These are phyloP conservation scores for Chaetomium globosum DNA, from an alignment of 2,329 filamentous ascomycete genomes.

Conservation along the genomic window DNA sequence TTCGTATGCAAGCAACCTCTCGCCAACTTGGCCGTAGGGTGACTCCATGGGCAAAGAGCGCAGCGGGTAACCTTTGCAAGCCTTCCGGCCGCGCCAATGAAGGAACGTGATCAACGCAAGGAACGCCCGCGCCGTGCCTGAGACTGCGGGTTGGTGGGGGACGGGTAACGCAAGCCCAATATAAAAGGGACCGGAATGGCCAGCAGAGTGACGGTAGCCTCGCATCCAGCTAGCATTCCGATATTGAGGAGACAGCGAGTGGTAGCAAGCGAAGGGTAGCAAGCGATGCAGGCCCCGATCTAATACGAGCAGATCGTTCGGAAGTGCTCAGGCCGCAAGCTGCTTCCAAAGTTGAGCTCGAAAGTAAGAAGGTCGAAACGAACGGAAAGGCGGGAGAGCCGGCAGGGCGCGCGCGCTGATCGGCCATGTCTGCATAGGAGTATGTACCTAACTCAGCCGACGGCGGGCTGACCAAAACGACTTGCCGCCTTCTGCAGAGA, in stretches of 20 bases:
- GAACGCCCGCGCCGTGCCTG: not conserved
- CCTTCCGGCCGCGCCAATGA: not conserved
- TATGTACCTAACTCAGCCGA: not conserved
- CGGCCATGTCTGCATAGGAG: slow-evolving; percentile 11
- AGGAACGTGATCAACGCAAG: not conserved
- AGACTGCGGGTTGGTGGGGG: slow-evolving; percentile 13
- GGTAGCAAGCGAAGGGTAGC: slow-evolving; percentile 7
- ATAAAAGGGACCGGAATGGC: slow-evolving; percentile 18
- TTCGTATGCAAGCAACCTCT: slow-evolving; percentile 8
- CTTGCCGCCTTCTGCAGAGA: slow-evolving; percentile 1
- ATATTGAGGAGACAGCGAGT: not conserved
- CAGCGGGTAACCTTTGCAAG: not conserved
- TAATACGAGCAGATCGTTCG: slow-evolving; percentile 6
- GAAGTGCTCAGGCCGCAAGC: slow-evolving; percentile 5
- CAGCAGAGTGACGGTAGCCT: slow-evolving; percentile 20
- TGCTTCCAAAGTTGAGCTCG: not conserved
- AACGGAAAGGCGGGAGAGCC: not conserved
- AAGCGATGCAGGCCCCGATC: not conserved
- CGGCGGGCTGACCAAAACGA: slow-evolving; percentile 9
- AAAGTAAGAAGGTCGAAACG: not conserved
- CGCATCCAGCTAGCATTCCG: slow-evolving; percentile 10
- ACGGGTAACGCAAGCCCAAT: slow-evolving; percentile 32
- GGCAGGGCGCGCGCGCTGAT: slow-evolving; percentile 8
- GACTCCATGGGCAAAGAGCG: not conserved
- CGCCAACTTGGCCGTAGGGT: not conserved